Evolutionary conservation across 352 stramenopile species (phyloP), one percentile per base, ranked within the genome.

Genomic region (Phytophthora brassicae): DNA sequence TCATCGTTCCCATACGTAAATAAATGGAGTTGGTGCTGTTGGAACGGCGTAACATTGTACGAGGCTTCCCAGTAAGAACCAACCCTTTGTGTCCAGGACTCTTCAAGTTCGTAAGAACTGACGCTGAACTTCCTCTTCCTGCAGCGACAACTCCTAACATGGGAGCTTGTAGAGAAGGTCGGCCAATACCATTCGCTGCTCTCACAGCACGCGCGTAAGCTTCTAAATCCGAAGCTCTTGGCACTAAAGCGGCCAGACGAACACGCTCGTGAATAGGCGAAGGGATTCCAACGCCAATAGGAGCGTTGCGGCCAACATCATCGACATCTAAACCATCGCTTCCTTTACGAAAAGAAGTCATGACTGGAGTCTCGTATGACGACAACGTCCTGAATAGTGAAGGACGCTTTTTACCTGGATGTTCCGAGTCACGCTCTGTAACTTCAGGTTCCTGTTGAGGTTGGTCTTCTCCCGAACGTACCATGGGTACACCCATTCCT

Each of bases 1-100:
- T 95, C 78, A 99, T 98, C 11, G 95, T 99, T 12, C 86, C 86
- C 84, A 94, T 94, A 43, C 86, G 84, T 38, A 94, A 84, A 48
- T 92, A 90, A 56, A 99, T 90, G 39, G 94, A 98, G 68, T 97
- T 94, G 22, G 95, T 98, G 24, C 93, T 97, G 72, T 97, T 98
- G 13, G 96, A 98, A 56, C 86, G 84, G 35, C 97, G 97, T 47
- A 92, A 82, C 43, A 70, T 38, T 1, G 69, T 26, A 22, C 79
- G 64, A 47, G 77, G 75, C 50, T 74, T 70, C 17, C 67, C 69
- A n/a, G 42, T 11, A 31, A 23, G 39, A 43, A 64, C 35, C 64
- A 28, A 60, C 61, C 62, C 29, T 42, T 70, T 57, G 11, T 47
- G 46, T 29, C 46, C 41, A 36, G 51, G 19, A 17, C 17, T 23